Evolutionary conservation across 2,329 filamentous ascomycete genomes (phyloP), one percentile per base, ranked within the genome.

Genomic region (Ophiosphaerella korrae): DNA sequence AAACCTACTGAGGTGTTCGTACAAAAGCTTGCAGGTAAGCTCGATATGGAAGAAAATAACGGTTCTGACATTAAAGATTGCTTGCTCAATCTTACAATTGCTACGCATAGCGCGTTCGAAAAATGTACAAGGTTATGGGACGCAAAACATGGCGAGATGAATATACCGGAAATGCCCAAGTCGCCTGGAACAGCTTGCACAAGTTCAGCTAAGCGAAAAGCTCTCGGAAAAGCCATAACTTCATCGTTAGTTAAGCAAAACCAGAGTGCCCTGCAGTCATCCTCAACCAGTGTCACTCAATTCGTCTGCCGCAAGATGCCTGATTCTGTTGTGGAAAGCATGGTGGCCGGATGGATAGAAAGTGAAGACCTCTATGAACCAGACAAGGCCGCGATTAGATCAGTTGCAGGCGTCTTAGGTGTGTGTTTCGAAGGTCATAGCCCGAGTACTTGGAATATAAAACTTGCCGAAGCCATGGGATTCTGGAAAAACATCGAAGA

Each of bases 321-420:
- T 9, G 21, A 21, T 1, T 46, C 52, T 3, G 62, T 71, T 3
- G 48, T 53, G 5, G 65, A 71, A 34, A 60, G 66, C 7, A 57
- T 63, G 42, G 45, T 71, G 3, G 57, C 65, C 13, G 65, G 66
- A 1, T 70, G 58, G 55, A 36, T 68, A 3, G 53, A 64, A 37
- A 57, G 62, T 16, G 49, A 56, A 1, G 46, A 46, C 1, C 41
- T 64, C 7, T 16, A 45, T 3, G 44, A 47, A 5, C 33, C 9
- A 11, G 59, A 63, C 38, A 62, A 58, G 32, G 18, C 26, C 6
- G 54, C 60, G 2, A 53, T 71, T 5, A 49, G 45, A 14, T 47
- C 53, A 12, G 24, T 72, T n/a, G 63, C 65, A 11, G 26, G 18
- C 1, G 21, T 71, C 9, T 43, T 72, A 2, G 33, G 53, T 3